Percentiles rank a stretch among this genome's conserved stretches.
phyloP scores from a whole-genome alignment of 1,139 yeast genomes.

The Debaryomycetaceae sp. region DNA sequence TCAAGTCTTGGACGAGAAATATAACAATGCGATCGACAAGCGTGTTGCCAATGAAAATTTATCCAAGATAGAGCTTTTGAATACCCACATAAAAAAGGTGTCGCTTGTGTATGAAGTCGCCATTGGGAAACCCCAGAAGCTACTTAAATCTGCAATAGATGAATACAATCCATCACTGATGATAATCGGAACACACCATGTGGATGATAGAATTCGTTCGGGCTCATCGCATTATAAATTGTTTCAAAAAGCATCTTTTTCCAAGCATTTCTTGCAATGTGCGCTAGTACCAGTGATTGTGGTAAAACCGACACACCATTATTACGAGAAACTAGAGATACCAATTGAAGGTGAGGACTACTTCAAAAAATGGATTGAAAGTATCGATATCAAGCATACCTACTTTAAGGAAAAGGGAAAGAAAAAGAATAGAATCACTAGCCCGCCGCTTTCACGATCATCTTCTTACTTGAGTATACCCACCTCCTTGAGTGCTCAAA shows the following conservation, averaged over 20 bases:
- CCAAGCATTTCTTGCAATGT: constrained; percentile 63
- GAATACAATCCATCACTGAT: constrained; percentile 66
- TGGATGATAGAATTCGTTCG: constrained; percentile 15
- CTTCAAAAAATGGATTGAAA: constrained; percentile 28
- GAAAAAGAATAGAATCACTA: constrained; percentile 10
- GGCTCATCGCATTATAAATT: constrained; percentile 38
- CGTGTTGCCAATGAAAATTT: constrained; percentile 31
- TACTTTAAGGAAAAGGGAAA: constrained; percentile 15
- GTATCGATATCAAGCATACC: constrained; percentile 18
- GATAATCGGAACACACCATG: constrained; percentile 59
- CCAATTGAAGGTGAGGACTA: constrained; percentile 30
- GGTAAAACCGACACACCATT: constrained; percentile 54
- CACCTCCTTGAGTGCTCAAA: constrained; percentile 10
- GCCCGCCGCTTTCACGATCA: constrained; percentile 19
- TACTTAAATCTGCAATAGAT: constrained; percentile 50
- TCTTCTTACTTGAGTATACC: constrained; percentile 15
- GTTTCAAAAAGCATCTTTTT: constrained; percentile 44
- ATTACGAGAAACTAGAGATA: constrained; percentile 21
- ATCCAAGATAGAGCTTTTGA: constrained; percentile 43
- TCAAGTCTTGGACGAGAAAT: constrained; percentile 53
- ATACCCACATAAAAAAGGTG: constrained; percentile 45
- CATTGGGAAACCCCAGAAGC: constrained; percentile 58
- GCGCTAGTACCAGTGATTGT: constrained; percentile 68
- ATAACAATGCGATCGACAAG: constrained; percentile 24
- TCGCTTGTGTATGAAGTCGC: constrained; percentile 58